Base-by-base conservation (phyloP, 441 rosid genomes). In the Viola pubescens region DNA sequence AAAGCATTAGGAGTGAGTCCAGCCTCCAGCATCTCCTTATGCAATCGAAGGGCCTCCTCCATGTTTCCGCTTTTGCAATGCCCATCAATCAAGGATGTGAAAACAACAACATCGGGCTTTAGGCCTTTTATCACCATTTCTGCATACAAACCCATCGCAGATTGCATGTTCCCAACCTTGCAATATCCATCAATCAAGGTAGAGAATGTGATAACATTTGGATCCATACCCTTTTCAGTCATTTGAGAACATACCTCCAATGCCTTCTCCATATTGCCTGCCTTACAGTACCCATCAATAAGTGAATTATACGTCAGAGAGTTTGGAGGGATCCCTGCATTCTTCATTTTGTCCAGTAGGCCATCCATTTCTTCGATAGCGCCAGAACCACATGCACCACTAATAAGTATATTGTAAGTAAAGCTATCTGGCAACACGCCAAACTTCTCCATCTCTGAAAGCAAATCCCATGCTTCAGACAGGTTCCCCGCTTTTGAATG, bases 51-150 rank as follows among this genome's bases (percentile, higher is more conserved):
- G 37, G 88, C 96, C 68, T 77, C 82, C 69, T 73, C 73, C 53
- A 88, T 66, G 62, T 87, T 82, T 58, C 88, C 90, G 3, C 64
- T 69, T 77, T 84, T 85, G 68, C 86, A 71, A 44, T 82, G 81
- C 46, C 85, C 87, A 73, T 81, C 84, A 46, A 91, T 88, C 84
- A 88, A 81, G 68, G 80, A 77, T 19, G 96, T 87, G 61, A 82
- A 86, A n/a, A 81, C 76, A 60, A 82, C 81, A 49, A 61, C 73
- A 70, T 91, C 95, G 46, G 95, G 98, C 68, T 60, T 73, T 54
- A 86, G 56, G 48, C 78, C 72, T 69, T 63, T 73, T 42, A 78
- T 78, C 59, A 73, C 65, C 95, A 91, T 86, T 74, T 87, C 90
- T 52, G 83, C 77, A 62, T 86, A 59, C 38, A 88, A 76, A 59